Evolutionary conservation across 495 filamentous ascomycete species (phyloP), one percentile per base, ranked within the genome.

Genomic region (Aspergillus mulundensis): DNA sequence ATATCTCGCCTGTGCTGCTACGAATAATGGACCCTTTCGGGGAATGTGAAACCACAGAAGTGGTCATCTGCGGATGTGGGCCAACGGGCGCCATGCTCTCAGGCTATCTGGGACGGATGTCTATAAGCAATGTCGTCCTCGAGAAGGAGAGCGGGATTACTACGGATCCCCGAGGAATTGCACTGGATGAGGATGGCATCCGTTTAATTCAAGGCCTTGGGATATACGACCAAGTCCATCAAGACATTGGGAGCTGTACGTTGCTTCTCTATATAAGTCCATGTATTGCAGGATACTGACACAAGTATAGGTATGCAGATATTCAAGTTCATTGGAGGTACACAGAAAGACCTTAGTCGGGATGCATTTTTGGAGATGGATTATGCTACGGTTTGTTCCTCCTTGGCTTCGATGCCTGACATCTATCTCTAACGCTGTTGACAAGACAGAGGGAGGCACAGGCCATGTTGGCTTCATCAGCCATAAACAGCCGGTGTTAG

Each of bases 101-200:
- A 4, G 73, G 60, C 0, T 69, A 72, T 52, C 56, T 74, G 5
- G 60, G 66, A 6, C 59, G 58, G 24, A 48, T 69, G 53, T 32
- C 43, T 0, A 51, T 73, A 23, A 51, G 24, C 16, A 67, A 69
- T 41, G 58, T 76, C 14, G 54, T 80, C 0, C 56, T 82, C 0
- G 76, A 82, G 50, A 75, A 71, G 39, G 74, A 76, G 12, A 28
- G 54, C 10, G 70, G 65, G 0, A 79, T 81, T 24, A 75, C 68
- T 0, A 72, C 72, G 0, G 80, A 83, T 58, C 79, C 80, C 0
- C 65, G 78, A 19, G 80, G 78, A 1, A 76, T 83, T 39, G 75
- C 70, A 15, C 62, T 83, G 14, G 77, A 78, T 24, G 72, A 76
- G 30, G 78, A 83, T 61, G 77, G 74, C 0, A 72, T 81, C 46